Evolutionary conservation across 2,329 filamentous ascomycete species (phyloP), one percentile per base, ranked within the genome.

Genomic region (Colletotrichum higginsianum): DNA sequence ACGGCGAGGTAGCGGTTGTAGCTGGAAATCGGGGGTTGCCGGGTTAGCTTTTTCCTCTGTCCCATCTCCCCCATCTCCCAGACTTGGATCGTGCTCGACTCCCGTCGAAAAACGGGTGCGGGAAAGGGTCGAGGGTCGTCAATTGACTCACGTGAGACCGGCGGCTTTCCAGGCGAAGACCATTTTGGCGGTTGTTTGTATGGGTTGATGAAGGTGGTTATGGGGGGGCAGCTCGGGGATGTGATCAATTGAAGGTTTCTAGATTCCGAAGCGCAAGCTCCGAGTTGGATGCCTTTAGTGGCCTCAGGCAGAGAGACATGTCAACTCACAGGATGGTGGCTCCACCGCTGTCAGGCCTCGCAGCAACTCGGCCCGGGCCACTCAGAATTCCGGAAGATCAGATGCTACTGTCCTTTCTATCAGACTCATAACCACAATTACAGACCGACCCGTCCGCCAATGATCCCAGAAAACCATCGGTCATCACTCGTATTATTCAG

Each of bases 1-100:
- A 99, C 91, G 82, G 95, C 92, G 83, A 99, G 92, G 92, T 98
- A 98, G 88, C 95, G 96, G 93, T 99, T 99, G 94, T 99, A 99
- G 88, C 96, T 99, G 84, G 76, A 75, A 65, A 72, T 55, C 68
- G 69, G 67, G 65, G 65, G 47, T 75, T 44, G 68, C 66, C 72
- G 71, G 63, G 79, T 84, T 80, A 84, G 84, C 77, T 77, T 76
- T 72, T 75, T 65, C 75, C 53, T 73, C 71, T 56, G 8, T 38
- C 35, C 35, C 35, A 38, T 38, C 42, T 55, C 18, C 9, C n/a
- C 44, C 40, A 21, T 42, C 21, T 23, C 30, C 56, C 23, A 60
- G 21, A 30, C 9, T 12, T 40, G n/a, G 30, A 50, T 26, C 60
- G 35, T 47, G 13, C 16, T 35, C 44, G 46, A 30, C 18, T 13